A percentile compares a stretch with the other conserved stretches of the same genome.
These are phyloP conservation scores for Geopyxis carbonaria DNA, from an alignment of 495 filamentous ascomycete species.

Conservation along the genomic window DNA sequence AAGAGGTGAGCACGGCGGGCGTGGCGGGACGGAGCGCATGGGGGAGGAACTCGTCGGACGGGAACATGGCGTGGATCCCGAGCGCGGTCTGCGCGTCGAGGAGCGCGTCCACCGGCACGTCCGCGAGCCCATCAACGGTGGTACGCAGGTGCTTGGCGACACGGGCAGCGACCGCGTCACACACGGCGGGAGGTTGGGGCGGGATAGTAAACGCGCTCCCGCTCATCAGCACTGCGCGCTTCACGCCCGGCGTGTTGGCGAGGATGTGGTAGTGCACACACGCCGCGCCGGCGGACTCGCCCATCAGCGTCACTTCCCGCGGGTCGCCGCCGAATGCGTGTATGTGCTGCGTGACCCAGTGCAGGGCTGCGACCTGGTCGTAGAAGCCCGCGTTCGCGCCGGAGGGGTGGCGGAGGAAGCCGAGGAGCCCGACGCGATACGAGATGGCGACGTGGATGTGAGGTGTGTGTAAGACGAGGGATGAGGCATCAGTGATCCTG, in stretches of 20 bases:
- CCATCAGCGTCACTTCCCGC: conserved; percentile 39
- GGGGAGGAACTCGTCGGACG: too few species aligned
- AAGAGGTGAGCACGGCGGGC: too few species aligned
- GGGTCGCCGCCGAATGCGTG: conserved; percentile 51
- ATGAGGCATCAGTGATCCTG: too few species aligned
- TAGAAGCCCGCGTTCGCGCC: conserved; percentile 38
- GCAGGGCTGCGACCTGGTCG: conserved; percentile 48
- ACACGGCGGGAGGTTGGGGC: background rate
- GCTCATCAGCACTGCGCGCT: conserved; percentile 7
- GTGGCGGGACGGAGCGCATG: too few species aligned
- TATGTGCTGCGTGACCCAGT: conserved; percentile 51
- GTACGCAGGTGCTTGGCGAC: conserved; percentile 20
- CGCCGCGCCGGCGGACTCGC: conserved; percentile 37
- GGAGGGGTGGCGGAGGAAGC: conserved; percentile 12
- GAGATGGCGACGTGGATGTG: too few species aligned
- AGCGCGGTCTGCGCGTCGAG: background rate
- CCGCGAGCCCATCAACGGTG: conserved; percentile 2
- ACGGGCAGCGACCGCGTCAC: background rate
- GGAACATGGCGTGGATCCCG: background rate
- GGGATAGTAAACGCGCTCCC: conserved; percentile 1
- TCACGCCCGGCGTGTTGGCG: background rate
- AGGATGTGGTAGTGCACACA: conserved; percentile 1
- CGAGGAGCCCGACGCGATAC: too few species aligned
- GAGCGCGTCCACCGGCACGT: too few species aligned
- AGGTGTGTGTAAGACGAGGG: too few species aligned